Evolutionary conservation across 805 yeast genomes (phyloP).

Genomic region (Yarrowia phangngaensis): DNA sequence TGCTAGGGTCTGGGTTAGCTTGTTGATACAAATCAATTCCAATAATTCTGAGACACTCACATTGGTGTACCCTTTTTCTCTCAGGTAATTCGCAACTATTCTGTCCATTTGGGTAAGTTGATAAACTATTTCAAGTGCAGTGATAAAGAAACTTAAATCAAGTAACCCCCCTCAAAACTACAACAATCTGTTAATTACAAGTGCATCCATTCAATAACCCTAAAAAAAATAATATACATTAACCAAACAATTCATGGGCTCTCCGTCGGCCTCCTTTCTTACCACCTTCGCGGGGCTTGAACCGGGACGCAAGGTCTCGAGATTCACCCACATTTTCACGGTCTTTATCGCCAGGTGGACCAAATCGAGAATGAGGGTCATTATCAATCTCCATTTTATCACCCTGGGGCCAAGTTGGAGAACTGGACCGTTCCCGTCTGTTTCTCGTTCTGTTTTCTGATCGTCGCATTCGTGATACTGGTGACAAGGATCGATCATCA

Average conservation of each 20-base stretch:
- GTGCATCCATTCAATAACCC: neutral
- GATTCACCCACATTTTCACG: neutral
- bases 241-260: conserved; percentile 24
- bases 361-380: conserved; percentile 5
- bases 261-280: neutral
- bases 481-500: conserved; percentile 3
- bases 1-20: conserved; percentile 17
- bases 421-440: conserved; percentile 27
- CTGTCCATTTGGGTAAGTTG: conserved; percentile 14
- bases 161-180: neutral
- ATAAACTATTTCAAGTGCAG: neutral
- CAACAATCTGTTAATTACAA: neutral
- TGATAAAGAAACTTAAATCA: too few species aligned
- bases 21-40: too few species aligned
- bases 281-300: neutral
- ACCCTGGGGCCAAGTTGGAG: conserved; percentile 14
- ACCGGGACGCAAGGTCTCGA: neutral
- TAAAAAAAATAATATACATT: conserved; percentile 7
- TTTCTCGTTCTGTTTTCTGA: neutral
- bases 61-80: conserved; percentile 13
- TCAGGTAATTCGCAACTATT: conserved; percentile 4
- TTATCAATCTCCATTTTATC: conserved; percentile 6
- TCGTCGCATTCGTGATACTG: conserved; percentile 21
- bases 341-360: conserved; percentile 2
- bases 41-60: conserved; percentile 11